phyloP scores from a whole-genome alignment of 2,329 filamentous ascomycete species.

The Amylocarpus encephaloides region DNA sequence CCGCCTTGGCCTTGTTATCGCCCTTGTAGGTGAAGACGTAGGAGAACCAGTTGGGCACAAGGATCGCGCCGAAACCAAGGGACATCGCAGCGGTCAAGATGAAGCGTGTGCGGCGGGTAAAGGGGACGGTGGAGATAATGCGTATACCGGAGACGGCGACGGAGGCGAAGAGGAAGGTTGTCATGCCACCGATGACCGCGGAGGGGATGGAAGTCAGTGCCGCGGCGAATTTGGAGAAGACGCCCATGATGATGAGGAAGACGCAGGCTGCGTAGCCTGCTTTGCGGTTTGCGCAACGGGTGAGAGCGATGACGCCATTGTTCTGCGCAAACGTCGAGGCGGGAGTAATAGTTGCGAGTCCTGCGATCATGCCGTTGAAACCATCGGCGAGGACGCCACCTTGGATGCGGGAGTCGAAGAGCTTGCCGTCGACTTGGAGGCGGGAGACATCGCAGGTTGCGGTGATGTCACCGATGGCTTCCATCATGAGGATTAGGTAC shows the following conservation, averaged over 20 bases:
- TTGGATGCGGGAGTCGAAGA: conserved; percentile 72
- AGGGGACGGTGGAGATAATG: conserved; percentile 64
- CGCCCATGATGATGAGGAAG: conserved; percentile 73
- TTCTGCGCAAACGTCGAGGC: conserved; percentile 78
- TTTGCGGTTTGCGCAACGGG: conserved; percentile 72
- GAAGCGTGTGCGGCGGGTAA: conserved; percentile 76
- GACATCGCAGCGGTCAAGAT: conserved; percentile 70
- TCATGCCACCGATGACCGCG: conserved; percentile 63
- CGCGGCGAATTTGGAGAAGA: conserved; percentile 79
- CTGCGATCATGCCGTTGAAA: conserved; percentile 66
- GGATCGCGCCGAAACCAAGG: conserved; percentile 64
- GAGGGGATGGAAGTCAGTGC: conserved; percentile 69
- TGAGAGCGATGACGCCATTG: conserved; percentile 78
- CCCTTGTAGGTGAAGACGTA: conserved; percentile 69
- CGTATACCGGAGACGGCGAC: conserved; percentile 73
- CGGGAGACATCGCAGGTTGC: conserved; percentile 76
- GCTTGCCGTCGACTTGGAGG: conserved; percentile 63
- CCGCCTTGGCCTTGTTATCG: conserved; percentile 58
- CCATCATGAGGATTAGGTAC: conserved; percentile 68
- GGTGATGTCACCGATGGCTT: conserved; percentile 74
- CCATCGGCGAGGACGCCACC: conserved; percentile 75
- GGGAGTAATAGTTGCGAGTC: conserved; percentile 71
- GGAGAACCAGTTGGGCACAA: conserved; percentile 61
- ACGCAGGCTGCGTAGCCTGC: conserved; percentile 73
- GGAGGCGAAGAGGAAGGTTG: conserved; percentile 72